Evolutionary conservation across 2,329 filamentous ascomycete genomes (phyloP), one percentile per base, ranked within the genome.

Genomic region (Paecilomyces formosus): DNA sequence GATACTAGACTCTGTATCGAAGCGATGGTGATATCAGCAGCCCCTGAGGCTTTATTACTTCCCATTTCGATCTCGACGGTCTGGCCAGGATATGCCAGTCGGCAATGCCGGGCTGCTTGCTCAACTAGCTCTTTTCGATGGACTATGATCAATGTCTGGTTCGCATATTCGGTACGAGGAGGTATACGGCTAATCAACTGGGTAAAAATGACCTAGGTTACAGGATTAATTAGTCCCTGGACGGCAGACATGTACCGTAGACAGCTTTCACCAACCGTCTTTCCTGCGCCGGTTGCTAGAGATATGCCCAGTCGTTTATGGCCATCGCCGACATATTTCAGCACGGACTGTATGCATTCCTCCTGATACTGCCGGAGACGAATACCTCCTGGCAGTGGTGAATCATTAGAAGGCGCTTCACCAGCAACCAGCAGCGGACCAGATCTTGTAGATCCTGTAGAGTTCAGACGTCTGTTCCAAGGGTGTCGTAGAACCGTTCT

Each of bases 121-220:
- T 97, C 91, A 28, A 97, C 92, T 1, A 99, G 84, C 75, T 99
- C 94, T 54, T 90, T 86, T 28, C 94, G 87, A 74, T 99, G 94
- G 15, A 92, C 94, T 51, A 99, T 80, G 63, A 99, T 95, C 59
- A 99, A 81, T 0, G 93, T 96, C 70, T 91, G 90, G 1, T 84
- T 84, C 22, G 87, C 88, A 60, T 76, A 70, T 30, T 81, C 71
- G 55, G 79, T 77, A 11, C 78, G 79, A 5, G 86, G 75, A 56
- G 79, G 73, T 55, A 97, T 80, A 59, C 89, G 88, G 67, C 90
- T 86, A 62, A 99, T 96, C 53, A 99, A 82, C 71, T 96, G 92
- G 12, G 93, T 97, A 77, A 99, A 99, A 66, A 99, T 92, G 70
- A 99, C 87, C 88, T 91, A 64, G 15, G 65, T 55, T 26, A 21